phyloP scores from a whole-genome alignment of 495 filamentous ascomycete genomes.

The Lasiosphaeria hispida region DNA sequence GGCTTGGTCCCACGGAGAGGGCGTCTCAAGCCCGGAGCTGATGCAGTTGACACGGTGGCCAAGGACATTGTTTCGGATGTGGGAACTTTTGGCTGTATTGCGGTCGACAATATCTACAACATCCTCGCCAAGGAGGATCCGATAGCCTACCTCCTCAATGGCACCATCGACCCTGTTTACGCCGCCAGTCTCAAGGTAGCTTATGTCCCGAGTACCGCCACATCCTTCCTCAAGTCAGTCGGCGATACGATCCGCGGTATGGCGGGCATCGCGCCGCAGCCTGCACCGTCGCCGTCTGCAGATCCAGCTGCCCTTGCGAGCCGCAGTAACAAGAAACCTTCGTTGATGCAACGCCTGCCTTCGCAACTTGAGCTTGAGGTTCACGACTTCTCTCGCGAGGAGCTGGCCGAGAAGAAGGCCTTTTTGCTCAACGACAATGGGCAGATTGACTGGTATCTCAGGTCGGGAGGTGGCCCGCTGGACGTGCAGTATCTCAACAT shows the following conservation, averaged over 20 bases:
- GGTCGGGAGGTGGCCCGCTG: conserved; percentile 73
- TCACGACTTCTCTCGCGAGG: conserved; percentile 89
- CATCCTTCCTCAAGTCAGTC: conserved; percentile 64
- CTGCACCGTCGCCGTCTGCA: conserved; percentile 17
- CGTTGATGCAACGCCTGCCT: conserved; percentile 61
- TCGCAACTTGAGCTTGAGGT: conserved; percentile 92
- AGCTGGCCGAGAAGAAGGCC: conserved; percentile 87
- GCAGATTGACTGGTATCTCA: conserved; percentile 86
- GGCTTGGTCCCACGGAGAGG: conserved; percentile 75
- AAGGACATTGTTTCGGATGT: conserved; percentile 68
- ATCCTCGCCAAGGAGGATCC: conserved; percentile 66
- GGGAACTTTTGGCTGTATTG: conserved; percentile 82
- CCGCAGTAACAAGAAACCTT: conserved; percentile 32
- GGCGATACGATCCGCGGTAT: conserved; percentile 61
- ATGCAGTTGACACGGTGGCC: conserved; percentile 56
- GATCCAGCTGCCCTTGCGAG: background rate
- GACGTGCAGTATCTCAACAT: conserved; percentile 97
- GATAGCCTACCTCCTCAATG: conserved; percentile 89
- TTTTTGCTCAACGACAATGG: conserved; percentile 90
- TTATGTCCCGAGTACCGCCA: conserved; percentile 69
- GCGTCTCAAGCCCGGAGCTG: conserved; percentile 68
- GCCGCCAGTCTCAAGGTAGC: conserved; percentile 73
- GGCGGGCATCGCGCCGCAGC: conserved; percentile 16
- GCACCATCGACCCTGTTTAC: conserved; percentile 78
- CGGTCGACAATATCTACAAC: conserved; percentile 96